A percentile compares a stretch with the other conserved stretches of the same genome.
Conservation (phyloP, 441 rosid genomes). For the Raphanus hybrid region DNA sequence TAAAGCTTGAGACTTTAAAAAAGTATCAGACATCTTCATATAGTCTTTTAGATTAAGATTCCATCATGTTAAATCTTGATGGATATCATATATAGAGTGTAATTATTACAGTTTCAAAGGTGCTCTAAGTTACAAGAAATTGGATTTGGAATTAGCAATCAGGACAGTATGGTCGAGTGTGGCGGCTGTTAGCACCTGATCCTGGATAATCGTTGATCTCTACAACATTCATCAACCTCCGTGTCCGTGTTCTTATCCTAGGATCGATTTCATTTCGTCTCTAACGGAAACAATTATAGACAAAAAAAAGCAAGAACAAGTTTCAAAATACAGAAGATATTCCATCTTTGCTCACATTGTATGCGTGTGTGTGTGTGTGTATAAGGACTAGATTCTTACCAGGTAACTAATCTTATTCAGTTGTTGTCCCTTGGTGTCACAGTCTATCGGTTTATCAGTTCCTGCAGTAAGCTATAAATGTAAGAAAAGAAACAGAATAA, state of each 20-base stretch:
- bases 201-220: slow-evolving; percentile 82
- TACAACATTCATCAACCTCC: slow-evolving; percentile 55
- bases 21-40: slow-evolving; percentile 23
- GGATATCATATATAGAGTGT: not conserved
- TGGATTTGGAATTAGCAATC: slow-evolving; percentile 44
- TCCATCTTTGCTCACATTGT: slow-evolving; percentile 19
- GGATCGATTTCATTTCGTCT: slow-evolving; percentile 21
- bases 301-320: not conserved
- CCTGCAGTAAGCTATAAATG: slow-evolving; percentile 23
- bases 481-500: slow-evolving; percentile 21
- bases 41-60: slow-evolving; percentile 24
- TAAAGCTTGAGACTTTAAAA: slow-evolving; percentile 17
- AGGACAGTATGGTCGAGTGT: slow-evolving; percentile 57
- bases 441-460: not conserved
- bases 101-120: slow-evolving; percentile 17
- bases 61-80: slow-evolving; percentile 11
- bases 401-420: slow-evolving; percentile 1
- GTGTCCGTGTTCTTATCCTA: slow-evolving; percentile 25
- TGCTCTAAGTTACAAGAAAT: slow-evolving; percentile 25
- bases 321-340: slow-evolving; percentile 1
- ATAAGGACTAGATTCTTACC: slow-evolving; percentile 22
- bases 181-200: slow-evolving; percentile 84
- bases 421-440: slow-evolving; percentile 13
- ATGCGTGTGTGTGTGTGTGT: not conserved
- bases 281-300: slow-evolving; percentile 34